phyloP scores from a whole-genome alignment of 495 filamentous ascomycete species.

The Aspergillus homomorphus region DNA sequence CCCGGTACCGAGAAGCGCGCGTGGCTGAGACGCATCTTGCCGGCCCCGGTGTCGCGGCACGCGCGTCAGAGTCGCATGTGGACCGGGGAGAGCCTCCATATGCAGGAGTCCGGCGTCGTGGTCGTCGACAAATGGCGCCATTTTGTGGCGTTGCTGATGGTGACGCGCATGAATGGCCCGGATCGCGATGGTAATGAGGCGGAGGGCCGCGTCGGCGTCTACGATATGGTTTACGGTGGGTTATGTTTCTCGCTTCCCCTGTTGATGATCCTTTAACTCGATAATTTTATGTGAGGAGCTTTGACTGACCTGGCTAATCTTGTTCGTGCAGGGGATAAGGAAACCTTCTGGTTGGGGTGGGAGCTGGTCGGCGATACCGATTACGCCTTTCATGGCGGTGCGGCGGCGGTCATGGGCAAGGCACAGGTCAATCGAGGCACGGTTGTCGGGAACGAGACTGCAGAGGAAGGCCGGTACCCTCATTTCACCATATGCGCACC shows the following conservation, averaged over 20 bases:
- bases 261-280: too few species aligned
- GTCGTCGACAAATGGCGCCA: slow-evolving; percentile 27
- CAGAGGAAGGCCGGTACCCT: too few species aligned
- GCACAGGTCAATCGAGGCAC: not conserved
- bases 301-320: not conserved
- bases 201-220: slow-evolving; percentile 15
- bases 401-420: slow-evolving; percentile 21
- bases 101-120: slow-evolving; percentile 33
- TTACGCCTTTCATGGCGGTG: slow-evolving; percentile 26
- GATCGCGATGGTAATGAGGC: slow-evolving; percentile 23
- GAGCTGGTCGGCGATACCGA: slow-evolving; percentile 24
- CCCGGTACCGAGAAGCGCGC: slow-evolving; percentile 16
- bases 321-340: slow-evolving; percentile 23
- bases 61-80: slow-evolving; percentile 20
- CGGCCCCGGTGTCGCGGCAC: slow-evolving; percentile 18
- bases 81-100: slow-evolving; percentile 25
- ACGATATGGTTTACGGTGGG: slow-evolving; percentile 32
- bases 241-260: not conserved
- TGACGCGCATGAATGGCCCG: slow-evolving; percentile 29
- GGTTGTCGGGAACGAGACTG: not conserved
- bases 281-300: too few species aligned
- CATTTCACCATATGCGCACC: slow-evolving; percentile 29
- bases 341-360: slow-evolving; percentile 30
- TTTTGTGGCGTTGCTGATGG: slow-evolving; percentile 26
- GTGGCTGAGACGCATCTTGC: slow-evolving; percentile 22